Conservation (phyloP, 495 filamentous ascomycete genomes). For the Staphylotrichum longicolle region DNA sequence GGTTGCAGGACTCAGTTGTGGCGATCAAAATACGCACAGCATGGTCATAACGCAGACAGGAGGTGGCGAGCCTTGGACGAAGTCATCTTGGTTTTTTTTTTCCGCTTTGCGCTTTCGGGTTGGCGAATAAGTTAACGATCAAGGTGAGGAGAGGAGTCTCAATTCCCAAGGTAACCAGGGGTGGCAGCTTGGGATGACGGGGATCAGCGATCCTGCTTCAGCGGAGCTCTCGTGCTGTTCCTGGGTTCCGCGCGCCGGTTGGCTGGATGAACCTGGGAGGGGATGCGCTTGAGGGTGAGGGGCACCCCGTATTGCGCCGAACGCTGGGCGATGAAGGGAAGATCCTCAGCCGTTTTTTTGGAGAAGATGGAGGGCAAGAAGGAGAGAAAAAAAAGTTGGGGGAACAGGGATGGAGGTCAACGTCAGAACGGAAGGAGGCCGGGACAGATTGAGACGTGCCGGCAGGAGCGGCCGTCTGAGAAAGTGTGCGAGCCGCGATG, state of each 20-base stretch:
- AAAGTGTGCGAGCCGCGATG: conserved; percentile 15
- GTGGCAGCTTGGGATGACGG: neutral
- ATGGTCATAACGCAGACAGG: conserved; percentile 31
- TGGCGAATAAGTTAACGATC: conserved; percentile 9
- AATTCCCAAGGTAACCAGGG: too few species aligned
- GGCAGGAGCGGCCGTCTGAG: conserved; percentile 11
- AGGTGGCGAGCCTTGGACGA: conserved; percentile 21
- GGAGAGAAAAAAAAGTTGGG: neutral
- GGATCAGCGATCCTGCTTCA: conserved; percentile 12
- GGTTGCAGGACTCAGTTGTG: conserved; percentile 11
- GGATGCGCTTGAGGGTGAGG: neutral
- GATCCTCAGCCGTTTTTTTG: neutral
- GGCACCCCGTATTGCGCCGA: neutral
- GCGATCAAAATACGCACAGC: conserved; percentile 30
- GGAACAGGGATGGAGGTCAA: neutral
- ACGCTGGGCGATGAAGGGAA: neutral
- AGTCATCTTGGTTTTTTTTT: conserved; percentile 27
- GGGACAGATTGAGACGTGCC: conserved; percentile 16
- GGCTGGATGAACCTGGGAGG: conserved; percentile 4
- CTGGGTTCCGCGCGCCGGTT: conserved; percentile 1
- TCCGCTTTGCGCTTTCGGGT: conserved; percentile 3
- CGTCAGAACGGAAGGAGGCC: neutral
- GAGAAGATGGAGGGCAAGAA: neutral
- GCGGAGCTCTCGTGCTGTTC: conserved; percentile 10
- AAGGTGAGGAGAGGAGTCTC: neutral